Conservation (phyloP, 2,329 filamentous ascomycete genomes). For the Aspergillus eucalypticola region DNA sequence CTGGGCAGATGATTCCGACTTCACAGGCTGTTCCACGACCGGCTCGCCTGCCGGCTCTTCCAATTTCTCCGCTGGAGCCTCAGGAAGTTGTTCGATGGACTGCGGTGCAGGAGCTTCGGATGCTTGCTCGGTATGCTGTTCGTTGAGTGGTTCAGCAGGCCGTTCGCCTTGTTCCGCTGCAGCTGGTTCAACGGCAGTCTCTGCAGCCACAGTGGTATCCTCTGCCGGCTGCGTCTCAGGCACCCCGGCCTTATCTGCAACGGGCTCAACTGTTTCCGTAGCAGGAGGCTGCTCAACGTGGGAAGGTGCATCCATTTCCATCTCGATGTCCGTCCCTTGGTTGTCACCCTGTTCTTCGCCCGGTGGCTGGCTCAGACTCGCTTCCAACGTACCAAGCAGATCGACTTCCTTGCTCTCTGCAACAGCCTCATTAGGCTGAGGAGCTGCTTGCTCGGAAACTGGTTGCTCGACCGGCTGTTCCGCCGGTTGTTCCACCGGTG, state of each 20-base stretch:
- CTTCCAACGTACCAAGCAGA: conserved; percentile 51
- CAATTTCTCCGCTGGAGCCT: neutral
- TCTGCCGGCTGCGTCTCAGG: conserved; percentile 2
- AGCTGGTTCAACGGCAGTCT: neutral
- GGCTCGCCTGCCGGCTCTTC: neutral
- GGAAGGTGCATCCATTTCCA: neutral
- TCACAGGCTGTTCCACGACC: neutral
- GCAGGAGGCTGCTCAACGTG: neutral
- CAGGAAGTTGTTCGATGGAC: neutral
- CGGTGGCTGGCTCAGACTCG: conserved; percentile 34
- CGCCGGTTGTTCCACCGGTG: conserved; percentile 3
- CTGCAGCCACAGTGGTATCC: neutral
- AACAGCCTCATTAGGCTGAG: conserved; percentile 1
- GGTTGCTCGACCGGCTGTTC: conserved; percentile 5
- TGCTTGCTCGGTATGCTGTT: conserved; percentile 4
- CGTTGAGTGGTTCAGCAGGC: conserved; percentile 1
- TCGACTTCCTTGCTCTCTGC: conserved; percentile 40
- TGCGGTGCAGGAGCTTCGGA: neutral
- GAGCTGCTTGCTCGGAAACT: conserved; percentile 19
- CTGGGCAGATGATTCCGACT: neutral
- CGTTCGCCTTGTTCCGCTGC: neutral
- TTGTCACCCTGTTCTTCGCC: conserved; percentile 13
- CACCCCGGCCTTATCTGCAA: neutral
- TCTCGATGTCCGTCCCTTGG: conserved; percentile 1
- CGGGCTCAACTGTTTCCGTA: neutral